phyloP scores from a whole-genome alignment of 768 basidiomycete species.

The Agaricus sinodeliciosus region DNA sequence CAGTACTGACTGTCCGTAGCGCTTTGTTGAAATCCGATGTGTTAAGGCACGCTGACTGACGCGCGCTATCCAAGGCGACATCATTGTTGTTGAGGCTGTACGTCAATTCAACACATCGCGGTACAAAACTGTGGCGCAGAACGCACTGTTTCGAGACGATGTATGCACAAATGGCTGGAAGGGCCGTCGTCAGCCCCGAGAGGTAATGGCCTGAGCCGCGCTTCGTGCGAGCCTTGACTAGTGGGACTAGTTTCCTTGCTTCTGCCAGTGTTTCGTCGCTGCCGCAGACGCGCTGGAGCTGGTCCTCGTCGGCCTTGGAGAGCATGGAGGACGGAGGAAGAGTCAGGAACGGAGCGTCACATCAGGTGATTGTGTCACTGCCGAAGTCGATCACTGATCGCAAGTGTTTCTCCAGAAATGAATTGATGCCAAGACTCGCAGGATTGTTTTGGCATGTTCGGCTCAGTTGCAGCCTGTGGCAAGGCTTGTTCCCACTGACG shows the following conservation, averaged over 20 bases:
- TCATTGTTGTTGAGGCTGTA: slow-evolving; percentile 6
- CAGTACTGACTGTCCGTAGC: not conserved
- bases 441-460: not conserved
- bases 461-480: not conserved
- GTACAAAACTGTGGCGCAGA: not conserved
- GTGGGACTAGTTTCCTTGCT: slow-evolving; percentile 3
- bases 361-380: not conserved
- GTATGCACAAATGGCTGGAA: slow-evolving; percentile 9
- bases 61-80: slow-evolving; percentile 3
- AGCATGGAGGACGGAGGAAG: not conserved
- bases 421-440: too few relatives aligned
- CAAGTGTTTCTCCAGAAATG: too few relatives aligned
- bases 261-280: not conserved
- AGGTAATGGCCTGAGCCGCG: slow-evolving; percentile 5
- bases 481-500: too few relatives aligned
- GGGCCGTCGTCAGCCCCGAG: not conserved
- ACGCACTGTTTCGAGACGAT: slow-evolving; percentile 3
- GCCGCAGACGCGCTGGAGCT: slow-evolving; percentile 4
- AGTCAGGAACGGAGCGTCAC: not conserved
- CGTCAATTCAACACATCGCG: not conserved
- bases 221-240: slow-evolving; percentile 2
- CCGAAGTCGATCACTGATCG: too few relatives aligned
- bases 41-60: slow-evolving; percentile 4
- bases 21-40: slow-evolving; percentile 4
- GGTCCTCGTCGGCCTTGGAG: slow-evolving; percentile 7